Evolutionary conservation across 2,329 filamentous ascomycete genomes (phyloP).

Genomic region (Samsoniella hepiali): DNA sequence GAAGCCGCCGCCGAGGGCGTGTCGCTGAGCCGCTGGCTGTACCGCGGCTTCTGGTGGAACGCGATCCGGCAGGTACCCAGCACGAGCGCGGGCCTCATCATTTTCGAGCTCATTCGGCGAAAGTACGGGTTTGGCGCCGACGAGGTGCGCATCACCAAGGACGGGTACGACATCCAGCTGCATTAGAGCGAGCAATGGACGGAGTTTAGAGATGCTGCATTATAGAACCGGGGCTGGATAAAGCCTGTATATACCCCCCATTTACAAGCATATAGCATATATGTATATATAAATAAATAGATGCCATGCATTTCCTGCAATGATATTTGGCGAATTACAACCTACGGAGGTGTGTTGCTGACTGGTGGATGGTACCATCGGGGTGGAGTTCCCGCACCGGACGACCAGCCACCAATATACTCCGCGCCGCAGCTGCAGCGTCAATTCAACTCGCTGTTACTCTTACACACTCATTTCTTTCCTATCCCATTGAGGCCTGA

Average conservation of each 20-base stretch:
- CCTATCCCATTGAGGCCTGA: no score
- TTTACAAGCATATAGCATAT: constrained; percentile 2
- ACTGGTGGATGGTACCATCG: background rate
- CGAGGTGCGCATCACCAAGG: constrained; percentile 61
- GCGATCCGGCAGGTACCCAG: constrained; percentile 72
- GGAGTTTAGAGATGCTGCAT: background rate
- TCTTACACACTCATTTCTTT: no score
- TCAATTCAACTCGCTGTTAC: no score
- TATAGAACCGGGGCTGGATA: background rate
- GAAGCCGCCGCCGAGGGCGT: constrained; percentile 56
- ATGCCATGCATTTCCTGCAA: background rate
- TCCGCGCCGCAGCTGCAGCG: background rate
- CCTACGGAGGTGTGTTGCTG: no score
- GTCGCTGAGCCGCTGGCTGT: constrained; percentile 61
- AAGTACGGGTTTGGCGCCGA: constrained; percentile 66
- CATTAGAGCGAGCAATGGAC: constrained; percentile 26
- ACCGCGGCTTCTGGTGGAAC: constrained; percentile 68
- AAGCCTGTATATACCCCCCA: background rate
- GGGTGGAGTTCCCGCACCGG: background rate
- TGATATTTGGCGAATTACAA: background rate
- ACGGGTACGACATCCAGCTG: constrained; percentile 69
- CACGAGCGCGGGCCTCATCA: constrained; percentile 72
- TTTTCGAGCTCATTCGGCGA: constrained; percentile 71
- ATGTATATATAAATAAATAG: constrained; percentile 5
- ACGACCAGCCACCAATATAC: background rate